These are phyloP conservation scores for Ophiostoma ips DNA, from an alignment of 2,329 filamentous ascomycete species.

Conservation along the genomic window DNA sequence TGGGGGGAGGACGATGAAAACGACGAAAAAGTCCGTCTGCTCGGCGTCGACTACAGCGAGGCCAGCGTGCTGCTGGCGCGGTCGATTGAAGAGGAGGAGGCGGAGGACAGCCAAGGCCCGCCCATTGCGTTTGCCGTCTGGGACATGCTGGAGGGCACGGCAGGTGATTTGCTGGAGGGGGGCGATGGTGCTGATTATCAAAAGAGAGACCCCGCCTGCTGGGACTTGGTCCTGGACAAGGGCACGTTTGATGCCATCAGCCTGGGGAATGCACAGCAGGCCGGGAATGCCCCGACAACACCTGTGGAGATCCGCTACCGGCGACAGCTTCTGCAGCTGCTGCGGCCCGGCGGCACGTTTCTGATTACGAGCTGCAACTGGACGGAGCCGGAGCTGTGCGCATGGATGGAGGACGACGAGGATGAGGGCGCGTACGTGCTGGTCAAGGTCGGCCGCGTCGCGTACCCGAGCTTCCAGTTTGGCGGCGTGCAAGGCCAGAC, in stretches of 20 bases:
- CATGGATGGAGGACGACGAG: constrained; percentile 53
- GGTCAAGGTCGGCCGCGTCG: constrained; percentile 50
- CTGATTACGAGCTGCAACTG: constrained; percentile 95
- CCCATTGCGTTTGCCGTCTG: constrained; percentile 38
- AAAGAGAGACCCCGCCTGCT: constrained; percentile 32
- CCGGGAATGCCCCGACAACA: constrained; percentile 13
- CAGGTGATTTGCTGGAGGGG: background rate
- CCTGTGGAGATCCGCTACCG: constrained; percentile 63
- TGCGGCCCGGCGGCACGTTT: constrained; percentile 59
- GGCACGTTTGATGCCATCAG: constrained; percentile 94
- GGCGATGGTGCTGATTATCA: background rate
- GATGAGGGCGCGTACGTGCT: constrained; percentile 24
- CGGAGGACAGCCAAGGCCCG: constrained; percentile 13
- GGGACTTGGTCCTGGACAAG: constrained; percentile 92
- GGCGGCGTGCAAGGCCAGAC: constrained; percentile 79
- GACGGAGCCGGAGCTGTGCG: constrained; percentile 74
- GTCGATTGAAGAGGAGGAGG: constrained; percentile 36
- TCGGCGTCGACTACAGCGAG: constrained; percentile 80
- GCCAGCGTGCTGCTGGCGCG: constrained; percentile 61
- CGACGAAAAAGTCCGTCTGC: constrained; percentile 57
- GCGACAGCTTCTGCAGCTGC: constrained; percentile 49
- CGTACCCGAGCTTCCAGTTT: constrained; percentile 80
- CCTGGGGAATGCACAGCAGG: constrained; percentile 40
- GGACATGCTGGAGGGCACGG: constrained; percentile 42
- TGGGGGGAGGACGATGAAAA: constrained; percentile 28